These are phyloP conservation scores for Cyberlindnera maritima DNA, from an alignment of 805 yeast genomes.

Conservation along the genomic window DNA sequence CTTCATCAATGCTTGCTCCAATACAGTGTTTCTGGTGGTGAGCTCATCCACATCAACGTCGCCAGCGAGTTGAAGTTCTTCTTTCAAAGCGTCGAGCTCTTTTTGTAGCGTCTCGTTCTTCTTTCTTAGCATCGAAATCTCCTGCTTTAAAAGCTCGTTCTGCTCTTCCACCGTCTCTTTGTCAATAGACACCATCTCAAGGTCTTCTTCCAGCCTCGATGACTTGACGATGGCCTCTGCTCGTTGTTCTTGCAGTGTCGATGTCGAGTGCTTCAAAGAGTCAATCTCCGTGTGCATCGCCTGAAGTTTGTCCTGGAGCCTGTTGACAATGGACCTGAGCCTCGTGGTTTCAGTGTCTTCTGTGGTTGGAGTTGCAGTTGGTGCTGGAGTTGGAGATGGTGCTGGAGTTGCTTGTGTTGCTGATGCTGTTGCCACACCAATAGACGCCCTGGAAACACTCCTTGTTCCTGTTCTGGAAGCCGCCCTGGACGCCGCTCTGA, in stretches of 20 bases:
- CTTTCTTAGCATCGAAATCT: constrained; percentile 13
- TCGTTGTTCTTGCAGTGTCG: constrained; percentile 30
- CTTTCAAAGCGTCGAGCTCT: constrained; percentile 12
- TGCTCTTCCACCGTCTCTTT: constrained; percentile 39
- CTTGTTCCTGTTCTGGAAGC: not conserved
- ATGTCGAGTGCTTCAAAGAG: constrained; percentile 26
- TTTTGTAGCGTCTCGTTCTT: constrained; percentile 8
- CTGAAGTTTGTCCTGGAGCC: constrained; percentile 46
- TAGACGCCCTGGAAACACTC: constrained; percentile 2
- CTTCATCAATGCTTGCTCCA: constrained; percentile 41
- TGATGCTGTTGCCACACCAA: not conserved
- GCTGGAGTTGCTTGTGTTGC: not conserved
- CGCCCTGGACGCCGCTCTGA: constrained; percentile 1
- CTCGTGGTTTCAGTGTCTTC: constrained; percentile 12
- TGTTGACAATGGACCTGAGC: constrained; percentile 35
- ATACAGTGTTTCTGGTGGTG: constrained; percentile 31
- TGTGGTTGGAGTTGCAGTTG: not conserved
- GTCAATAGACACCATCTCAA: constrained; percentile 41
- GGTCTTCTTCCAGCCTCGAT: constrained; percentile 25
- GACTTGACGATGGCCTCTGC: constrained; percentile 24
- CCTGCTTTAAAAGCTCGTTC: constrained; percentile 30
- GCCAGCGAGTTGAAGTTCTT: constrained; percentile 21
- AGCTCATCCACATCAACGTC: constrained; percentile 12
- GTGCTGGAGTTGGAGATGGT: not conserved
- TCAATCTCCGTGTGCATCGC: constrained; percentile 30